Evolutionary conservation across 495 filamentous ascomycete species (phyloP).

Genomic region (Pyronema omphalodes): DNA sequence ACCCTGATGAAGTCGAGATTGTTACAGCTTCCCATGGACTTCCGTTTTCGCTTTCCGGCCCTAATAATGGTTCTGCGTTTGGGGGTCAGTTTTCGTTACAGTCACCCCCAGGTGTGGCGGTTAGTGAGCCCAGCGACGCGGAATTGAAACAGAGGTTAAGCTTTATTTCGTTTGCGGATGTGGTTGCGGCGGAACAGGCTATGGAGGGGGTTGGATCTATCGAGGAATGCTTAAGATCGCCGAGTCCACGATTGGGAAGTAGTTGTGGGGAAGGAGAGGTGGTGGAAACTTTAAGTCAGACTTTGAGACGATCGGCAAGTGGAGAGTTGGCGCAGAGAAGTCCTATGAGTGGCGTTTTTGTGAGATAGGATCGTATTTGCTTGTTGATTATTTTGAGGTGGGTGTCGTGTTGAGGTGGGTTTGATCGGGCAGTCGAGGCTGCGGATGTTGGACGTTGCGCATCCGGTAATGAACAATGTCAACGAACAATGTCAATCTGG

Average conservation of each 20-base stretch:
- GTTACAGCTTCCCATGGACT: constrained; percentile 71
- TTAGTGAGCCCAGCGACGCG: not conserved
- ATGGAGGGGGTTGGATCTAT: constrained; percentile 26
- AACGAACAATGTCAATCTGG: no score
- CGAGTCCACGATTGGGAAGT: constrained; percentile 15
- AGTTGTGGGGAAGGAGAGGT: constrained; percentile 38
- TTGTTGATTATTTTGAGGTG: not conserved
- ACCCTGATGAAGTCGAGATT: constrained; percentile 73
- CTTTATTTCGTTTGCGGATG: constrained; percentile 89
- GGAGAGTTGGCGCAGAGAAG: constrained; percentile 42
- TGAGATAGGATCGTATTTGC: not conserved
- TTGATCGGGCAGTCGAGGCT: no score
- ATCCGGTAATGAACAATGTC: no score
- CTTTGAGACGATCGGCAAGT: constrained; percentile 61
- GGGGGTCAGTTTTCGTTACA: not conserved
- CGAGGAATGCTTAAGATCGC: constrained; percentile 12
- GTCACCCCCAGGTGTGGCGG: not conserved
- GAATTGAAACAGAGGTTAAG: constrained; percentile 64
- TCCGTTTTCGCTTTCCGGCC: constrained; percentile 30
- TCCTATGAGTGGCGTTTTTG: not conserved
- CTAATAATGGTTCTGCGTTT: constrained; percentile 9
- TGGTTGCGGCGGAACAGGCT: constrained; percentile 74
- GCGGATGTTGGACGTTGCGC: no score
- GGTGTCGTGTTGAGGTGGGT: not conserved
- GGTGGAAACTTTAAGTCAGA: constrained; percentile 83